These are phyloP conservation scores for Leccinellum luteum DNA, from an alignment of 768 basidiomycete species.

Conservation along the genomic window DNA sequence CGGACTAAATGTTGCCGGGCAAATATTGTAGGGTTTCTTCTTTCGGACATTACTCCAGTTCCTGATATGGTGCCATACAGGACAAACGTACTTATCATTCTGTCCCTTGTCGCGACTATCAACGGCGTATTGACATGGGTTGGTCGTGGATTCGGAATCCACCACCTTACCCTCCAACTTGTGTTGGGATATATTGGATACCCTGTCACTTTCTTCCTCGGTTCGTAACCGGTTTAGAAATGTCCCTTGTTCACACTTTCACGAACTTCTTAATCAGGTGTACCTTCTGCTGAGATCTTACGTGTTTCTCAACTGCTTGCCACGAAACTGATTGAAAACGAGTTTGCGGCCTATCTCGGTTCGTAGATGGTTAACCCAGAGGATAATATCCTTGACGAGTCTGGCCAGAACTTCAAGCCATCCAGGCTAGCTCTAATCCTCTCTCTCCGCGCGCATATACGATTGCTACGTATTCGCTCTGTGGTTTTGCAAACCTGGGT, in stretches of 20 bases:
- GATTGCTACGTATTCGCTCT: conserved; percentile 84
- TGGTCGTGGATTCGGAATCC: conserved; percentile 81
- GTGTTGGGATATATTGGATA: conserved; percentile 87
- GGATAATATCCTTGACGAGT: neutral
- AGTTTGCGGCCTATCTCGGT: conserved; percentile 73
- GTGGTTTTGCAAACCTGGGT: conserved; percentile 87
- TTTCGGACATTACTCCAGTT: neutral
- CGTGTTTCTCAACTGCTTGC: conserved; percentile 78
- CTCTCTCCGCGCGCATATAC: conserved; percentile 74
- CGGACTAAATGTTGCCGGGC: conserved; percentile 82
- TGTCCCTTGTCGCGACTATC: conserved; percentile 77
- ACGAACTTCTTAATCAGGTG: conserved; percentile 39
- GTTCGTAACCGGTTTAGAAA: conserved; percentile 17
- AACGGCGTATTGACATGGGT: conserved; percentile 90
- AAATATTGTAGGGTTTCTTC: conserved; percentile 62
- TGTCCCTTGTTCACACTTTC: neutral
- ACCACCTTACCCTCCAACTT: conserved; percentile 78
- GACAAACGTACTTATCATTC: conserved; percentile 80
- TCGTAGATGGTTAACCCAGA: conserved; percentile 3
- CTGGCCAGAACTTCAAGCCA: conserved; percentile 35
- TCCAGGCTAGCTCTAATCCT: conserved; percentile 49
- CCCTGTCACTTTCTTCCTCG: conserved; percentile 78
- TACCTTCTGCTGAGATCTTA: conserved; percentile 79
- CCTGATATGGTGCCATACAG: conserved; percentile 34
- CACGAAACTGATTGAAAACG: conserved; percentile 84